Evolutionary conservation across 352 stramenopile species (phyloP).

Genomic region (Globisporangium spiculum): DNA sequence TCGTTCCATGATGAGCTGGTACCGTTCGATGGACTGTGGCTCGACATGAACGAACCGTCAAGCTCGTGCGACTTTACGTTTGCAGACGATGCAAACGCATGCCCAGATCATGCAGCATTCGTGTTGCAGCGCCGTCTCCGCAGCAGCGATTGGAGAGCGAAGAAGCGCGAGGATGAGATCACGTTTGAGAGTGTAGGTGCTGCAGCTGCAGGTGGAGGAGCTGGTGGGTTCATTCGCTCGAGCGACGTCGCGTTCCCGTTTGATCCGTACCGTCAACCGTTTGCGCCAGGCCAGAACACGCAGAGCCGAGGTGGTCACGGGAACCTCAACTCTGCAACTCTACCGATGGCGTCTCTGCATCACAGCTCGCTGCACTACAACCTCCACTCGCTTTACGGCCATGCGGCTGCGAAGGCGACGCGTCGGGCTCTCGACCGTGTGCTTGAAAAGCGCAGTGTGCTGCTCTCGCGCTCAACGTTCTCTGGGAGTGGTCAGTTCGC

Average conservation of each 20-base stretch:
- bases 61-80: slow-evolving; percentile 58
- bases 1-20: slow-evolving; percentile 58
- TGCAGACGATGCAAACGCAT: slow-evolving; percentile 36
- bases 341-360: slow-evolving; percentile 73
- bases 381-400: slow-evolving; percentile 81
- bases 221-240: slow-evolving; percentile 56
- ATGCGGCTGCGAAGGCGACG: slow-evolving; percentile 57
- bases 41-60: slow-evolving; percentile 81
- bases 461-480: slow-evolving; percentile 72
- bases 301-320: slow-evolving; percentile 37
- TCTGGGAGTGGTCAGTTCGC: slow-evolving; percentile 55
- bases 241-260: slow-evolving; percentile 73
- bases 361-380: slow-evolving; percentile 82
- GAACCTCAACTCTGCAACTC: slow-evolving; percentile 75
- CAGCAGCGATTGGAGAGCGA: neutral
- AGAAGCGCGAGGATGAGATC: neutral
- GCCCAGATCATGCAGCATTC: slow-evolving; percentile 5
- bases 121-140: neutral
- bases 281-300: slow-evolving; percentile 57
- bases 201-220: neutral
- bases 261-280: slow-evolving; percentile 79
- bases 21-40: slow-evolving; percentile 80
- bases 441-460: slow-evolving; percentile 53
- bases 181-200: slow-evolving; percentile 3
- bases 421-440: slow-evolving; percentile 43